Evolutionary conservation across 495 filamentous ascomycete species (phyloP).

Genomic region (Tetracladium setigerum): DNA sequence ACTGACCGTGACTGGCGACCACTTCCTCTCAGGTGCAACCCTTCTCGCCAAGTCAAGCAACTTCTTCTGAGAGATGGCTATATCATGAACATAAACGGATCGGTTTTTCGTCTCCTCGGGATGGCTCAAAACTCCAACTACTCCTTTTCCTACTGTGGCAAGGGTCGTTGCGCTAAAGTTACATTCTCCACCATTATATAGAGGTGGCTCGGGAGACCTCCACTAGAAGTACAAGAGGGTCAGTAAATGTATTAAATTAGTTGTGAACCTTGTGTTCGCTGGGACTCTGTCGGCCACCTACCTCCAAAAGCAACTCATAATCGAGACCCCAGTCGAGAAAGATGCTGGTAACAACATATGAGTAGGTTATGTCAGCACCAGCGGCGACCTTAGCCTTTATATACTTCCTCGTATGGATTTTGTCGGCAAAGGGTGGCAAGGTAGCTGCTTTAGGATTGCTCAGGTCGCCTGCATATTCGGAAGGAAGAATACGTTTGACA

Average conservation of each 20-base stretch:
- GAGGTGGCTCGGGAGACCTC: constrained; percentile 20
- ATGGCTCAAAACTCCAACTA: constrained; percentile 35
- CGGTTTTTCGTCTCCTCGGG: constrained; percentile 42
- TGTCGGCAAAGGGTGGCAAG: constrained; percentile 35
- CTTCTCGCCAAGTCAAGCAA: constrained; percentile 33
- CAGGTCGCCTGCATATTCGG: constrained; percentile 53
- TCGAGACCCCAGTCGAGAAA: constrained; percentile 43
- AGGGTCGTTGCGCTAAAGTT: constrained; percentile 35
- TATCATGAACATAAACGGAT: constrained; percentile 32
- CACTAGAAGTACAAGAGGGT: constrained; percentile 29
- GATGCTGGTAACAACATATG: constrained; percentile 29
- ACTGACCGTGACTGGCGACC: constrained; percentile 17
- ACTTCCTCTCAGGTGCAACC: constrained; percentile 27
- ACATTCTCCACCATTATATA: constrained; percentile 34
- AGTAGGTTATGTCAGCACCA: constrained; percentile 32
- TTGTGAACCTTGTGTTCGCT: no score
- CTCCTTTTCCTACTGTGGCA: constrained; percentile 30
- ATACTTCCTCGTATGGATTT: constrained; percentile 32
- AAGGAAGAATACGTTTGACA: constrained; percentile 56
- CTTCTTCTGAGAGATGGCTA: constrained; percentile 33
- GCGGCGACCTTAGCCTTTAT: constrained; percentile 26
- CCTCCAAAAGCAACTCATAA: no score
- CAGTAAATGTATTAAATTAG: no score
- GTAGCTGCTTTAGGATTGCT: constrained; percentile 23
- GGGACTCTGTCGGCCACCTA: no score